phyloP scores from a whole-genome alignment of 2,329 filamentous ascomycete species.

The Talaromyces sp. region DNA sequence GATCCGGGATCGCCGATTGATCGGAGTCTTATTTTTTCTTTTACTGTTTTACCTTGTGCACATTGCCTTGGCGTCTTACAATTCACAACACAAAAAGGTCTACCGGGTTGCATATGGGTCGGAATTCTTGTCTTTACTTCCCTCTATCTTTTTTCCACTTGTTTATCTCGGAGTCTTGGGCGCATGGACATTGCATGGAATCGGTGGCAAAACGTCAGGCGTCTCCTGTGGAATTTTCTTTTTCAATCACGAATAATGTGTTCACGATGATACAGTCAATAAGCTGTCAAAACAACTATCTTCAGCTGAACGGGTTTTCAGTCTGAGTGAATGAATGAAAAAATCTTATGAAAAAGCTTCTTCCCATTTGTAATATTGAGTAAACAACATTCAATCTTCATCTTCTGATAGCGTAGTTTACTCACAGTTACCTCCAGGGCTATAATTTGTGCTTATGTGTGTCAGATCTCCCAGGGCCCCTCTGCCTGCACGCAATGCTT shows the following conservation, averaged over 20 bases:
- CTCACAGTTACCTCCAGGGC: too few relatives aligned
- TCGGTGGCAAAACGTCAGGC: constrained; percentile 14
- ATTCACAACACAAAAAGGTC: constrained; percentile 7
- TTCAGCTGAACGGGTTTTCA: background rate
- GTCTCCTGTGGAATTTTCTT: constrained; percentile 7
- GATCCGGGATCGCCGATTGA: background rate
- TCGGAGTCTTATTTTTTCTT: constrained; percentile 7
- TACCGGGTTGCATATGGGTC: constrained; percentile 14
- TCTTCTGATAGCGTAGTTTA: too few relatives aligned
- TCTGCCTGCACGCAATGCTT: too few relatives aligned
- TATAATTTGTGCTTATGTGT: too few relatives aligned
- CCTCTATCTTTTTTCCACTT: constrained; percentile 3
- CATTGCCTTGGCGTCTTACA: constrained; percentile 8
- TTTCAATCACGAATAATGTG: constrained; percentile 20
- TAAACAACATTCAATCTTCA: too few relatives aligned
- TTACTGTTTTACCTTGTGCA: constrained; percentile 5
- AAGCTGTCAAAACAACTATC: background rate
- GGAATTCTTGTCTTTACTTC: constrained; percentile 3
- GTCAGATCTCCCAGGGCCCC: too few relatives aligned
- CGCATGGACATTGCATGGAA: constrained; percentile 7
- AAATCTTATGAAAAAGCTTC: background rate
- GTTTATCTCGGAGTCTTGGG: constrained; percentile 13
- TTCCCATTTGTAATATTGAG: background rate
- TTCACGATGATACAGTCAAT: constrained; percentile 1
- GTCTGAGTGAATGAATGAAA: background rate